Conservation (phyloP, 768 basidiomycete genomes). For the Boletus rubroflammeus region DNA sequence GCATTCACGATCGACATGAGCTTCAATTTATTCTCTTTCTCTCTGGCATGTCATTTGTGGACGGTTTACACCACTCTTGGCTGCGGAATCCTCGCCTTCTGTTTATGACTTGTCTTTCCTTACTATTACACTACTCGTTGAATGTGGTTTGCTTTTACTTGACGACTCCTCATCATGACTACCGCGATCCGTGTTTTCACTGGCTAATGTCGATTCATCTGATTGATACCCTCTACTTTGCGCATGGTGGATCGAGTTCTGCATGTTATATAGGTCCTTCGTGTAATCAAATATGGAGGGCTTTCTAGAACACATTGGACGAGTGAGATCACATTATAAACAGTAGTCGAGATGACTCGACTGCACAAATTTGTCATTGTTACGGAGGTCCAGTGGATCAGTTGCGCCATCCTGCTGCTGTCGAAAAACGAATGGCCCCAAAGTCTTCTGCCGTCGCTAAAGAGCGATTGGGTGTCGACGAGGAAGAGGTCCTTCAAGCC, state of each 20-base stretch:
- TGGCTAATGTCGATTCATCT: constrained; percentile 69
- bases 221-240: constrained; percentile 48
- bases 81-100: constrained; percentile 34
- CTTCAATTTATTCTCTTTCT: constrained; percentile 27
- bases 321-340: background rate
- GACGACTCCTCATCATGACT: constrained; percentile 62
- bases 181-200: constrained; percentile 56
- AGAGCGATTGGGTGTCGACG: constrained; percentile 62
- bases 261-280: constrained; percentile 33
- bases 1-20: constrained; percentile 46
- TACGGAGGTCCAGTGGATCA: background rate
- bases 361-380: background rate
- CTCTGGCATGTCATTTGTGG: constrained; percentile 38
- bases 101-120: constrained; percentile 33
- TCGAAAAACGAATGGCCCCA: constrained; percentile 51
- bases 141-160: constrained; percentile 58
- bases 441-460: constrained; percentile 53
- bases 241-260: constrained; percentile 29
- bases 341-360: constrained; percentile 26
- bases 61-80: constrained; percentile 35
- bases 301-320: background rate
- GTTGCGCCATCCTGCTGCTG: background rate
- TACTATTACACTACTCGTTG: constrained; percentile 47
- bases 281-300: constrained; percentile 30
- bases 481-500: constrained; percentile 89